Conservation (phyloP, 225 moss, liverwort and hornwort genomes). For the Bryoerythrophyllum caledonicum region DNA sequence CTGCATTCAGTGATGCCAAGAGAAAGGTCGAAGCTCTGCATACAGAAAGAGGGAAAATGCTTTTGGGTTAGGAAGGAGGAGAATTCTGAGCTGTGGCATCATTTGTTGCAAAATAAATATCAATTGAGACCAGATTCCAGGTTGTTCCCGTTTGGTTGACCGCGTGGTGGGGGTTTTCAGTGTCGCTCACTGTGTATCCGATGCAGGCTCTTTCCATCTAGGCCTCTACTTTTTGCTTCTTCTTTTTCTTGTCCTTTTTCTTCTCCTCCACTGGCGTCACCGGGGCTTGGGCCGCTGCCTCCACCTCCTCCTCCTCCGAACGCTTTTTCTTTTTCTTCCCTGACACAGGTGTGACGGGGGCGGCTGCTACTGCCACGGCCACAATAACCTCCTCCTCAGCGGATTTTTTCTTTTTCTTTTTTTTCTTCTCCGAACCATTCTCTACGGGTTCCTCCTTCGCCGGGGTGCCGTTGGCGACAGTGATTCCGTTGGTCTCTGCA, state of each 20-base stretch:
- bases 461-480: slow-evolving; percentile 35
- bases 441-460: slow-evolving; percentile 8
- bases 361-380: slow-evolving; percentile 4
- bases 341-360: slow-evolving; percentile 21
- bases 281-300: slow-evolving; percentile 10
- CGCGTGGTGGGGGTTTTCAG: too few species aligned
- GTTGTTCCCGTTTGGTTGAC: too few species aligned
- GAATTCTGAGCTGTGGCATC: too few species aligned
- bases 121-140: too few species aligned
- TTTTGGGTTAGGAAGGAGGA: too few species aligned
- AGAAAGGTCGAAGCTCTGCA: too few species aligned
- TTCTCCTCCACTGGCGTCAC: slow-evolving; percentile 31
- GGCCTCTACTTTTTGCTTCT: slow-evolving; percentile 47
- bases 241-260: slow-evolving; percentile 59
- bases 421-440: slow-evolving; percentile 50
- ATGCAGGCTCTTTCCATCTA: slow-evolving; percentile 8
- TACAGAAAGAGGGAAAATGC: too few species aligned
- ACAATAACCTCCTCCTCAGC: slow-evolving; percentile 5
- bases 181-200: too few species aligned
- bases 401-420: slow-evolving; percentile 45
- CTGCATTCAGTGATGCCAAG: too few species aligned
- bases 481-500: slow-evolving; percentile 32
- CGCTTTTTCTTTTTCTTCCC: slow-evolving; percentile 50
- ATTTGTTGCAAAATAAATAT: too few species aligned
- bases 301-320: slow-evolving; percentile 26